phyloP scores from a whole-genome alignment of 108 stramenopile genomes.

The Skeletonema grethae region DNA sequence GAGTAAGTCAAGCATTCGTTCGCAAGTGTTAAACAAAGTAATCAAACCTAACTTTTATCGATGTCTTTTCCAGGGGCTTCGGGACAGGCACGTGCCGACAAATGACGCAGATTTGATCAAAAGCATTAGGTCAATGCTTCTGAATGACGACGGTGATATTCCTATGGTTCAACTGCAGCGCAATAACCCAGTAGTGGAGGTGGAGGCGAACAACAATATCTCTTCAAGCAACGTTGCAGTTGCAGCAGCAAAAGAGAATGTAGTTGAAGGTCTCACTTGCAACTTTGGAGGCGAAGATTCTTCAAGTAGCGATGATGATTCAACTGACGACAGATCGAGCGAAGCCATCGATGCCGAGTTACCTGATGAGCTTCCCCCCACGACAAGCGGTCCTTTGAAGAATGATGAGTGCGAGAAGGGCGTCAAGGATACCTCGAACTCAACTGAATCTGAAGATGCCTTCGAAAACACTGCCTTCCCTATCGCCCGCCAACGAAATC shows the following conservation, averaged over 20 bases:
- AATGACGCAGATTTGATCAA: neutral
- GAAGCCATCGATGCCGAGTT: too few relatives aligned
- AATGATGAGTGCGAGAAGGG: neutral
- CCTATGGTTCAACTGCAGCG: neutral
- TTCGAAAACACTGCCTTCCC: neutral
- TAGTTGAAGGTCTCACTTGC: neutral
- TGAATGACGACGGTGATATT: neutral
- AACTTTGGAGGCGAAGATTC: neutral
- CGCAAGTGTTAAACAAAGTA: neutral
- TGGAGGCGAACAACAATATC: neutral
- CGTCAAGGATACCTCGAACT: neutral
- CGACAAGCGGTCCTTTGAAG: neutral
- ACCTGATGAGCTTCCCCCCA: neutral
- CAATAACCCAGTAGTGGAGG: neutral
- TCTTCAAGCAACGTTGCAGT: neutral
- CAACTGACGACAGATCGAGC: neutral
- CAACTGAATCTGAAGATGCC: neutral
- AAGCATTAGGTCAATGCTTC: neutral
- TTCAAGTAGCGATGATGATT: neutral
- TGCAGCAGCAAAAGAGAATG: neutral
- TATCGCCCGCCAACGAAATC: neutral
- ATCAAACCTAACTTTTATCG: neutral
- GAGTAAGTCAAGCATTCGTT: conserved; percentile 1
- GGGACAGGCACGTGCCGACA: neutral
- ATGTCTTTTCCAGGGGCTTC: neutral